Percentiles rank a stretch among this genome's conserved stretches.
These are phyloP conservation scores for Botryotinia convoluta DNA, from an alignment of 2,329 filamentous ascomycete species.

Conservation along the genomic window DNA sequence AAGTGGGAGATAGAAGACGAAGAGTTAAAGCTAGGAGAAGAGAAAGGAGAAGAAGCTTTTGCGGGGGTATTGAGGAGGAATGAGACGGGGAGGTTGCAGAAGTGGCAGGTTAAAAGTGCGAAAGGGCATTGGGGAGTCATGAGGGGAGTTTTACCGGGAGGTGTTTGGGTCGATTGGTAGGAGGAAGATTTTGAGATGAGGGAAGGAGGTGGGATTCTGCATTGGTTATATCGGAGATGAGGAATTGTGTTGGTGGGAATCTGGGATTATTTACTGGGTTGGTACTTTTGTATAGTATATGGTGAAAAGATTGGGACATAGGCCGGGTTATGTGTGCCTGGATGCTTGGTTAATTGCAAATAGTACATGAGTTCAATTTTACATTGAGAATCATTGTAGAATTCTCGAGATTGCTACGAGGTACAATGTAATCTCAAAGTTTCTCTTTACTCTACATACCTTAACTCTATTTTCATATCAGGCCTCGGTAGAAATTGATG, in stretches of 20 bases:
- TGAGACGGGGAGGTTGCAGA: slow-evolving; percentile 63
- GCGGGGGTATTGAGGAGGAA: slow-evolving; percentile 55
- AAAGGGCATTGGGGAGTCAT: slow-evolving; percentile 89
- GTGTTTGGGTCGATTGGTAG: slow-evolving; percentile 88
- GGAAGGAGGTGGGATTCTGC: not conserved
- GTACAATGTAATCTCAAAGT: not conserved
- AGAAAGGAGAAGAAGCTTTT: slow-evolving; percentile 41
- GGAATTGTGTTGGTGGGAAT: not conserved
- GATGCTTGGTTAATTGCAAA: not conserved
- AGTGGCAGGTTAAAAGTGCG: slow-evolving; percentile 73
- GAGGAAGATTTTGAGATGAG: not conserved
- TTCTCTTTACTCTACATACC: not conserved
- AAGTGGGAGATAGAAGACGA: slow-evolving; percentile 59
- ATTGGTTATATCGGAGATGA: not conserved
- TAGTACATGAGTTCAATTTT: not conserved
- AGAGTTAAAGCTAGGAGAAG: slow-evolving; percentile 30
- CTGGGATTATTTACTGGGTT: not conserved
- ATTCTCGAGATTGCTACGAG: not conserved
- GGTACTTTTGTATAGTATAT: not conserved
- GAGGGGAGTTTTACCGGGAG: slow-evolving; percentile 73
- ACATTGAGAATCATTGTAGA: not conserved
- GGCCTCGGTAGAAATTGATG: not conserved
- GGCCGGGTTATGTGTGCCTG: not conserved
- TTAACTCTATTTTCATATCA: not conserved
- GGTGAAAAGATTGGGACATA: not conserved